Evolutionary conservation across 2,329 filamentous ascomycete genomes (phyloP).

Genomic region (Fusarium graminum): DNA sequence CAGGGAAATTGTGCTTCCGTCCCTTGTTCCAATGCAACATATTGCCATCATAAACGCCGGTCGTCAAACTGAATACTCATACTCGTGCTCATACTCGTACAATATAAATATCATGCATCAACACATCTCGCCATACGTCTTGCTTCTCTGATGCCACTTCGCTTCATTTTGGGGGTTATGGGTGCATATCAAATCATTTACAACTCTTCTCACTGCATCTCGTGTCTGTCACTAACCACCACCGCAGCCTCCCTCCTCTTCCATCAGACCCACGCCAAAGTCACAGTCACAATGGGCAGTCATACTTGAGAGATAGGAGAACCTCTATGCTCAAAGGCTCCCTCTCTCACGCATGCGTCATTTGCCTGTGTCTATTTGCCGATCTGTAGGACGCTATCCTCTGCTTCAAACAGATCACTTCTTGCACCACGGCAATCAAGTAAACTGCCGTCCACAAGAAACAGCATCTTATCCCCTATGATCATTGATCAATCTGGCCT

Average conservation of each 20-base stretch:
- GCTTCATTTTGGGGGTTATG: slow-evolving; percentile 46
- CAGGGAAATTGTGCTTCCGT: slow-evolving; percentile 13
- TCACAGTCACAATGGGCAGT: slow-evolving; percentile 37
- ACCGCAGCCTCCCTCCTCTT: slow-evolving; percentile 46
- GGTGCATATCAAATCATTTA: slow-evolving; percentile 51
- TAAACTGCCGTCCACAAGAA: slow-evolving; percentile 39
- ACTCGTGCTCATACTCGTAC: slow-evolving; percentile 27
- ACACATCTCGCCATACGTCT: slow-evolving; percentile 38
- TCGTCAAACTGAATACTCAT: slow-evolving; percentile 5
- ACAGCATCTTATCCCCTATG: slow-evolving; percentile 45
- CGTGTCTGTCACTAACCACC: slow-evolving; percentile 48
- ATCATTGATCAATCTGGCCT: slow-evolving; percentile 50
- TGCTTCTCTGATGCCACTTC: slow-evolving; percentile 43
- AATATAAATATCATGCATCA: slow-evolving; percentile 36
- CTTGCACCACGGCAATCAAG: slow-evolving; percentile 9
- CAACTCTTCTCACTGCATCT: slow-evolving; percentile 50
- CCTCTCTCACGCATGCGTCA: slow-evolving; percentile 12
- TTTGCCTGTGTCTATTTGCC: slow-evolving; percentile 38
- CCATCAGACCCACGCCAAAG: slow-evolving; percentile 45
- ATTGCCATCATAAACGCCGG: slow-evolving; percentile 27
- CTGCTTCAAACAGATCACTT: slow-evolving; percentile 29
- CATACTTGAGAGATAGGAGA: slow-evolving; percentile 27
- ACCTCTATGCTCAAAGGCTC: slow-evolving; percentile 29
- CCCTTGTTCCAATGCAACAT: slow-evolving; percentile 21
- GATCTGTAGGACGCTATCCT: slow-evolving; percentile 40